Percentiles rank a stretch among this genome's conserved stretches.
These are phyloP conservation scores for Quercus phellos DNA, from an alignment of 331 rosid genomes.

Conservation along the genomic window DNA sequence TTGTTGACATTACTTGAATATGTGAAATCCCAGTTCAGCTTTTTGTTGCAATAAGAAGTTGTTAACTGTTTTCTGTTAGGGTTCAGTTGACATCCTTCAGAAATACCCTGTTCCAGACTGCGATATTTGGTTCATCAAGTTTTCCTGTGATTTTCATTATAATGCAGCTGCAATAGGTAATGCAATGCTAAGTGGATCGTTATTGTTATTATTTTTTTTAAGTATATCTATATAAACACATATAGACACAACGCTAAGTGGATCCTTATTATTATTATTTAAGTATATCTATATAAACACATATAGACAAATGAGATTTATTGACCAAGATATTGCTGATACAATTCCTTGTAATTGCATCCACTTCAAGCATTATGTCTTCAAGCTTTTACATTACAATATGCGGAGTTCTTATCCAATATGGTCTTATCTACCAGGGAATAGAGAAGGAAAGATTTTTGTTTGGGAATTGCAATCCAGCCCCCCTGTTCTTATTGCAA, in stretches of 20 bases:
- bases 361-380: background rate
- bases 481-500: constrained; percentile 79
- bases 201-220: background rate
- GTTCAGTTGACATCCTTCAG: constrained; percentile 83
- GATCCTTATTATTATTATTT: background rate
- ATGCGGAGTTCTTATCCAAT: background rate
- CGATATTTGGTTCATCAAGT: constrained; percentile 97
- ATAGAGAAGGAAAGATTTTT: constrained; percentile 81
- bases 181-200: background rate
- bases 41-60: background rate
- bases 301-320: background rate
- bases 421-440: constrained; percentile 44
- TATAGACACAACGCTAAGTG: background rate
- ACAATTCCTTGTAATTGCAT: background rate
- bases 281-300: background rate
- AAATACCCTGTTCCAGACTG: constrained; percentile 94
- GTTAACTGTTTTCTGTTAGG: constrained; percentile 37
- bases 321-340: background rate
- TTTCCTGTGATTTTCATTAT: constrained; percentile 86
- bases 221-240: background rate
- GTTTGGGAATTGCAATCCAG: constrained; percentile 95
- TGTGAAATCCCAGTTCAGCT: constrained; percentile 2
- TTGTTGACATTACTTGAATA: background rate
- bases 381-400: background rate
- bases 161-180: constrained; percentile 78